Percentiles rank a stretch among this genome's conserved stretches.
phyloP scores from a whole-genome alignment of 2,329 filamentous ascomycete genomes.

The Stachybotrys chartarum region DNA sequence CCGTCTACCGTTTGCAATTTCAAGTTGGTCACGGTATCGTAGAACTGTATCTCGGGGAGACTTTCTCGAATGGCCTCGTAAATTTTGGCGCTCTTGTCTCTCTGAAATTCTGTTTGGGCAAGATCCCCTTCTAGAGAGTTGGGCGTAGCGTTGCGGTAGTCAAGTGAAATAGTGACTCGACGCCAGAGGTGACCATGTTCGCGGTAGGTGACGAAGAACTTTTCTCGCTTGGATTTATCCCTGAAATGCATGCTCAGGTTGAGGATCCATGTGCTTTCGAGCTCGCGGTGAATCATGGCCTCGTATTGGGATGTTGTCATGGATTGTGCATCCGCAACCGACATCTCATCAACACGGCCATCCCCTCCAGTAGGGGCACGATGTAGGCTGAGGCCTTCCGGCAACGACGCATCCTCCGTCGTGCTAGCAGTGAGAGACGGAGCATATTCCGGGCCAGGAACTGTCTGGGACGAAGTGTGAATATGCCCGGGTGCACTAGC shows the following conservation, averaged over 20 bases:
- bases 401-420: background rate
- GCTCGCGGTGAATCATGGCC: conserved; percentile 65
- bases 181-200: conserved; percentile 74
- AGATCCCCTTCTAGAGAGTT: conserved; percentile 84
- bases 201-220: conserved; percentile 95
- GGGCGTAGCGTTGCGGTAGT: conserved; percentile 74
- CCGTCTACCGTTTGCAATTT: conserved; percentile 86
- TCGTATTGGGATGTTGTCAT: conserved; percentile 51
- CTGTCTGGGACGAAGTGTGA: conserved; percentile 12
- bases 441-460: conserved; percentile 9
- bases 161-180: conserved; percentile 84
- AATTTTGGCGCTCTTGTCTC: conserved; percentile 87
- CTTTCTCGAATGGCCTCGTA: conserved; percentile 94
- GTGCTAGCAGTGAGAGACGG: conserved; percentile 8
- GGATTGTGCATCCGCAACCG: conserved; percentile 35
- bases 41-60: conserved; percentile 89
- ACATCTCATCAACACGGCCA: conserved; percentile 20
- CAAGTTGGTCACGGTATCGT: conserved; percentile 90
- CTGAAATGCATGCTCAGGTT: conserved; percentile 98
- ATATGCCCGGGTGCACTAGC: conserved; percentile 42
- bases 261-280: conserved; percentile 87
- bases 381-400: background rate
- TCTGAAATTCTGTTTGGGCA: conserved; percentile 68
- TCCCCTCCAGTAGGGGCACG: background rate
- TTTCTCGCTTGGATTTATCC: conserved; percentile 86